Evolutionary conservation across 495 filamentous ascomycete genomes (phyloP).

Genomic region (Trichocladium antarcticum): DNA sequence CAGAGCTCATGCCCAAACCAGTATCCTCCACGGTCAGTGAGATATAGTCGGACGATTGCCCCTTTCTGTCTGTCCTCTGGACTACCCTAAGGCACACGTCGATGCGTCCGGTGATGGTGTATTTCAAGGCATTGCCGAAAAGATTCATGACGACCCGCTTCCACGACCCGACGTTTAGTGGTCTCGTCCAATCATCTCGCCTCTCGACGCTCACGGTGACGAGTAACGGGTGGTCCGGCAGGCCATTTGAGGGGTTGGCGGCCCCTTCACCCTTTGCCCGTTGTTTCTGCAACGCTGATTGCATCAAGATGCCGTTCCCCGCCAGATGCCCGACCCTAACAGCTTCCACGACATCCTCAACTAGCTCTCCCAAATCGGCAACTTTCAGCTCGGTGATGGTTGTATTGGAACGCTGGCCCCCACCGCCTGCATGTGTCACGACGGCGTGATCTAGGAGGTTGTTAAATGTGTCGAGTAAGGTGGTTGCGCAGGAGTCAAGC

Average conservation of each 20-base stretch:
- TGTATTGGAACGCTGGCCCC: slow-evolving; percentile 23
- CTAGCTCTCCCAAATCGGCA: slow-evolving; percentile 24
- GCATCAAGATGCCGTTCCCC: slow-evolving; percentile 19
- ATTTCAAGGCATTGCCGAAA: slow-evolving; percentile 75
- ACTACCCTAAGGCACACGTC: slow-evolving; percentile 41
- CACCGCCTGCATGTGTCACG: slow-evolving; percentile 40
- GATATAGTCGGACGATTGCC: not conserved
- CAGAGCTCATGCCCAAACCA: slow-evolving; percentile 55
- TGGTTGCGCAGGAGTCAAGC: slow-evolving; percentile 63
- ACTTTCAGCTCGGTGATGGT: slow-evolving; percentile 38
- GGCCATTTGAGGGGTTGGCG: not conserved
- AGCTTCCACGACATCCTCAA: slow-evolving; percentile 38
- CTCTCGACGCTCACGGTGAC: slow-evolving; percentile 29
- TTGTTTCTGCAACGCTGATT: not conserved
- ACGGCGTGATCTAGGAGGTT: slow-evolving; percentile 46
- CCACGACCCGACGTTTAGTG: slow-evolving; percentile 34
- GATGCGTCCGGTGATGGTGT: slow-evolving; percentile 57
- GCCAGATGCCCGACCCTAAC: slow-evolving; percentile 29
- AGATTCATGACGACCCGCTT: slow-evolving; percentile 68
- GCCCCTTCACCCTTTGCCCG: slow-evolving; percentile 1
- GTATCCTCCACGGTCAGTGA: slow-evolving; percentile 46
- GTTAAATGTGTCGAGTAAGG: slow-evolving; percentile 43
- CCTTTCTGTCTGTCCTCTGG: slow-evolving; percentile 3
- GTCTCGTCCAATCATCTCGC: slow-evolving; percentile 24
- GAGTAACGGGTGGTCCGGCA: slow-evolving; percentile 16